Evolutionary conservation across 345 rosid genomes (phyloP).

Genomic region (Hevea brasiliensis): DNA sequence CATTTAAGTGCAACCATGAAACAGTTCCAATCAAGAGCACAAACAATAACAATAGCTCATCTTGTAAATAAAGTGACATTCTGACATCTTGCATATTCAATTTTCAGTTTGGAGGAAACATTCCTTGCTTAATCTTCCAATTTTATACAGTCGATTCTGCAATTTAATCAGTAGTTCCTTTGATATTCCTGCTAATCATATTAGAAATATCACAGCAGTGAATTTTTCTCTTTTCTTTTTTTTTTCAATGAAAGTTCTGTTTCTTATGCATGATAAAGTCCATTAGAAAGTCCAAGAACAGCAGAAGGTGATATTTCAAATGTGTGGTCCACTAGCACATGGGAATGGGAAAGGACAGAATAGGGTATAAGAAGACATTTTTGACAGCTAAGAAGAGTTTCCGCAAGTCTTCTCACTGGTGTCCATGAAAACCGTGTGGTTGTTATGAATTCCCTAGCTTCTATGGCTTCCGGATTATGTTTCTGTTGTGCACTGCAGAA

Average conservation of each 20-base stretch:
- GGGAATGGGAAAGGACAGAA: slow-evolving; percentile 25
- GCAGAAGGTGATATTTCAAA: not conserved
- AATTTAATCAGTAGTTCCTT: no score
- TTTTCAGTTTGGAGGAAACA: no score
- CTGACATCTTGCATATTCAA: no score
- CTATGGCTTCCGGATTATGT: slow-evolving; percentile 14
- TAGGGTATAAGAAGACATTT: slow-evolving; percentile 35
- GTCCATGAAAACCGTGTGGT: slow-evolving; percentile 35
- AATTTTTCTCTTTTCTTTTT: no score
- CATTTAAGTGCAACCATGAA: not conserved
- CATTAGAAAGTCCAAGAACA: no score
- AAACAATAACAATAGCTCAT: no score
- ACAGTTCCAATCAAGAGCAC: not conserved
- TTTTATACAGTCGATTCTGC: not conserved
- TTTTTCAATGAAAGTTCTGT: no score
- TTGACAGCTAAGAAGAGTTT: slow-evolving; percentile 41
- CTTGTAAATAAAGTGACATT: not conserved
- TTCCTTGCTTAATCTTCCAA: no score
- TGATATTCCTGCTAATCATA: no score
- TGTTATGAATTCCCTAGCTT: slow-evolving; percentile 34
- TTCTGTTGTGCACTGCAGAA: no score
- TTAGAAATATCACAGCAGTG: no score
- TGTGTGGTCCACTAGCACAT: slow-evolving; percentile 33
- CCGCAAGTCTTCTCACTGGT: slow-evolving; percentile 11
- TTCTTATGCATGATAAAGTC: no score